A percentile compares a stretch with the other conserved stretches of the same genome.
These are phyloP conservation scores for Pseudogymnoascus sp. DNA, from an alignment of 2,329 filamentous ascomycete genomes.

Conservation along the genomic window DNA sequence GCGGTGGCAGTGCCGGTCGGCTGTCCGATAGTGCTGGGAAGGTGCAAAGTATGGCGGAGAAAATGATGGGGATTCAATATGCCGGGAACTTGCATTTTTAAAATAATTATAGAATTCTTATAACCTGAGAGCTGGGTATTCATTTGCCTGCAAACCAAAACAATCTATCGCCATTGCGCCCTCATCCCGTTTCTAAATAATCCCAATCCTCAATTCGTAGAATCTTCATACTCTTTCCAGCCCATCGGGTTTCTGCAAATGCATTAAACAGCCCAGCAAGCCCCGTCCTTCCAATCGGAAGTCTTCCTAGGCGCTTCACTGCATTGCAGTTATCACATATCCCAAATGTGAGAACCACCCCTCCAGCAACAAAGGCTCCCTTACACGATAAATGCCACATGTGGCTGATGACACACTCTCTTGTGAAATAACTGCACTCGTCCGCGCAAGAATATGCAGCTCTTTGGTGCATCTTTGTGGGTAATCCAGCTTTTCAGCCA, in stretches of 20 bases:
- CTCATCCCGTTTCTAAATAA: not conserved
- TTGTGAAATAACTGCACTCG: not conserved
- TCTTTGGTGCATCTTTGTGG: not conserved
- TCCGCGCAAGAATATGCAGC: not conserved
- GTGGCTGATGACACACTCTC: not conserved
- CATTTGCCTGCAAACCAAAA: not conserved
- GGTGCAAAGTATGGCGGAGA: too few relatives aligned
- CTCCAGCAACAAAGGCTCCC: not conserved
- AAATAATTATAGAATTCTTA: too few relatives aligned
- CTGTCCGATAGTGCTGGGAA: too few relatives aligned
- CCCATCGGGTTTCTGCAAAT: not conserved
- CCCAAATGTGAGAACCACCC: not conserved
- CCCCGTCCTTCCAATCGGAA: not conserved
- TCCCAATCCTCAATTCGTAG: not conserved
- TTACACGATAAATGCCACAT: not conserved
- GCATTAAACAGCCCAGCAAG: not conserved
- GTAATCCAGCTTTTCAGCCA: not conserved
- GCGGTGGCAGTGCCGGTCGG: too few relatives aligned
- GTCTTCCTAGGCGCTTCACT: not conserved
- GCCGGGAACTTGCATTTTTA: too few relatives aligned
- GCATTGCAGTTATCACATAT: not conserved
- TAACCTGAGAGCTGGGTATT: not conserved
- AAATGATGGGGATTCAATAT: too few relatives aligned
- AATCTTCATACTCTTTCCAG: not conserved
- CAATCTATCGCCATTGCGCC: not conserved